Evolutionary conservation across 2,329 filamentous ascomycete genomes (phyloP).

Genomic region (Fonsecaea nubica): DNA sequence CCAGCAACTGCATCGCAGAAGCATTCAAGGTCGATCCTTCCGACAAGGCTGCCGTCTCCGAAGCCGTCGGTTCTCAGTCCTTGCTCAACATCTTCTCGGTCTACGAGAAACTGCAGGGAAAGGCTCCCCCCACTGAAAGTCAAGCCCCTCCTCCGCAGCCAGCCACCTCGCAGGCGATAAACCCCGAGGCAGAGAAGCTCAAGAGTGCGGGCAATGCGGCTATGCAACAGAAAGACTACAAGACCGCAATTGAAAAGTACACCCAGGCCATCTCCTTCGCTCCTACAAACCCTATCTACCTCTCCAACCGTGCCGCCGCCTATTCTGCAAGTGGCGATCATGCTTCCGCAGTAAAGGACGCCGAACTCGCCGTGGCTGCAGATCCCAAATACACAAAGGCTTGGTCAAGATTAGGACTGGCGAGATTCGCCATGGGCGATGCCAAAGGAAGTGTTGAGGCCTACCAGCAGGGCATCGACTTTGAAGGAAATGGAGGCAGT

Average conservation of each 20-base stretch:
- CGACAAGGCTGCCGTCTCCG: slow-evolving; percentile 72
- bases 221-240: slow-evolving; percentile 94
- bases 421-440: slow-evolving; percentile 89
- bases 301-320: slow-evolving; percentile 95
- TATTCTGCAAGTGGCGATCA: slow-evolving; percentile 86
- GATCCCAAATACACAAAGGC: slow-evolving; percentile 97
- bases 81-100: slow-evolving; percentile 91
- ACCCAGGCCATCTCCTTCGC: slow-evolving; percentile 81
- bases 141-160: slow-evolving; percentile 49
- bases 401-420: slow-evolving; percentile 91
- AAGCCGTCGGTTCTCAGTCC: slow-evolving; percentile 84
- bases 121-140: slow-evolving; percentile 55
- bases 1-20: slow-evolving; percentile 91
- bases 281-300: slow-evolving; percentile 90
- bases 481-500: slow-evolving; percentile 90
- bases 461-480: slow-evolving; percentile 89
- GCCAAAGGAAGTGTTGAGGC: slow-evolving; percentile 92
- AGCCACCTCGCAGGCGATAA: slow-evolving; percentile 49
- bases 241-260: slow-evolving; percentile 81
- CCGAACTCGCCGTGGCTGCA: slow-evolving; percentile 84
- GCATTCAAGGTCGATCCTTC: slow-evolving; percentile 92
- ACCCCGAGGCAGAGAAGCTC: slow-evolving; percentile 79
- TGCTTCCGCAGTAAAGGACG: slow-evolving; percentile 81
- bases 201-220: slow-evolving; percentile 92
- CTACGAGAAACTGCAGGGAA: slow-evolving; percentile 90